Base-by-base conservation (phyloP, 2,329 filamentous ascomycete species). In the Massarina eburnea region DNA sequence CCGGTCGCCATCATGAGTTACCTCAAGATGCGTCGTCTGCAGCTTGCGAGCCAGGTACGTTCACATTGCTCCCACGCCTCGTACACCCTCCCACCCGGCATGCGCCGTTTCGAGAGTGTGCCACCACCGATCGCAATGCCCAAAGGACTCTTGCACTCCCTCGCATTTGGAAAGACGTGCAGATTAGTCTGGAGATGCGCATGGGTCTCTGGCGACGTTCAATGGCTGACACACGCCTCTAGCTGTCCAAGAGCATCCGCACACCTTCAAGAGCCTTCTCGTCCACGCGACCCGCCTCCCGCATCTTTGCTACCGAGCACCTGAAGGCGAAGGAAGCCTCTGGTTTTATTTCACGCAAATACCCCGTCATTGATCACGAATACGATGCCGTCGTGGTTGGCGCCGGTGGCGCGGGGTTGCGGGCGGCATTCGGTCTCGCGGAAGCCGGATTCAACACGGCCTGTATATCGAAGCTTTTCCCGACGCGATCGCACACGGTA, bases 341-440 rank as follows among this genome's bases (percentile, higher is more conserved):
- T 54, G 85, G 89, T 38, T 89, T 89, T 69, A 82, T 96, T 64
- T 88, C 85, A 73, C 86, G 80, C 73, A 94, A 96, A 76, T 97
- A 99, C 74, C 88, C 91, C 40, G 89, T 99, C 64, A 91, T 99
- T 84, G 94, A 97, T 73, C 94, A 99, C 76, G 91, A 97, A 76
- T 97, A 96, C 76, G 94, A 97, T 87, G 92, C 92, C 52, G 80
- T 99, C 62, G 94, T 99, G 51, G 90, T 94, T 57, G 89, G 89
- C 62, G 89, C 89, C 52, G 89, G 89, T 70, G 89, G 89, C 62
- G 79, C 89, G 51, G 89, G 89, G 72, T 80, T 94, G 58, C 85
- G 89, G 72, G 88, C 89, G 39, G 89, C 89, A 41, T 91, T 92
- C 67, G 89, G 89, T 75, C 83, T 94, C 49, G 88, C 89, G 57